These are phyloP conservation scores for Datura wrightii DNA, from an alignment of 257 asterid species.

Conservation along the genomic window DNA sequence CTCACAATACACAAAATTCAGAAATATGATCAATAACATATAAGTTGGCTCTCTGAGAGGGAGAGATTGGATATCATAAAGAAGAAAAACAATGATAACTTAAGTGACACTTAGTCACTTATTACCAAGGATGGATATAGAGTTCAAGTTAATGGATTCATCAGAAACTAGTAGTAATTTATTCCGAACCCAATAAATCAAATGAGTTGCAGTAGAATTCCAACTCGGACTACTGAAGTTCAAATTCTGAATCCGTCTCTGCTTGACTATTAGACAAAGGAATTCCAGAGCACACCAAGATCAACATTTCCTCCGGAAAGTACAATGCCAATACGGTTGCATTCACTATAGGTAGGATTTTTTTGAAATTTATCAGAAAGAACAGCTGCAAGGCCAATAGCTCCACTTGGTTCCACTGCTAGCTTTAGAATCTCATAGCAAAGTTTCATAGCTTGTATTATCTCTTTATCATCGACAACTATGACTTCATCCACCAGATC, in stretches of 20 bases:
- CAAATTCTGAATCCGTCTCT: no score
- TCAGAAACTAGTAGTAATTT: neutral
- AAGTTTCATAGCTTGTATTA: slow-evolving; percentile 73
- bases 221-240: no score
- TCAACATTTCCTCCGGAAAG: slow-evolving; percentile 94
- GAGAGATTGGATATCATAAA: no score
- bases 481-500: slow-evolving; percentile 86
- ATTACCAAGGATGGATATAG: no score
- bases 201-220: no score
- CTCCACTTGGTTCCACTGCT: slow-evolving; percentile 95
- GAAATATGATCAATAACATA: no score
- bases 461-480: slow-evolving; percentile 75
- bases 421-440: slow-evolving; percentile 84
- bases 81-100: no score
- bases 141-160: no score
- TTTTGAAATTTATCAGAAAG: slow-evolving; percentile 63
- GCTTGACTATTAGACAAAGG: slow-evolving; percentile 39
- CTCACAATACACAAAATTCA: neutral
- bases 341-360: slow-evolving; percentile 56
- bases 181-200: no score
- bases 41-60: neutral
- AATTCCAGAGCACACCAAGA: slow-evolving; percentile 80
- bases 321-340: slow-evolving; percentile 68
- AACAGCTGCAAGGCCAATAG: slow-evolving; percentile 91
- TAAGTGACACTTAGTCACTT: no score